A percentile compares a stretch with the other conserved stretches of the same genome.
phyloP scores from a whole-genome alignment of 768 basidiomycete species.

The Tricholoma sp. region DNA sequence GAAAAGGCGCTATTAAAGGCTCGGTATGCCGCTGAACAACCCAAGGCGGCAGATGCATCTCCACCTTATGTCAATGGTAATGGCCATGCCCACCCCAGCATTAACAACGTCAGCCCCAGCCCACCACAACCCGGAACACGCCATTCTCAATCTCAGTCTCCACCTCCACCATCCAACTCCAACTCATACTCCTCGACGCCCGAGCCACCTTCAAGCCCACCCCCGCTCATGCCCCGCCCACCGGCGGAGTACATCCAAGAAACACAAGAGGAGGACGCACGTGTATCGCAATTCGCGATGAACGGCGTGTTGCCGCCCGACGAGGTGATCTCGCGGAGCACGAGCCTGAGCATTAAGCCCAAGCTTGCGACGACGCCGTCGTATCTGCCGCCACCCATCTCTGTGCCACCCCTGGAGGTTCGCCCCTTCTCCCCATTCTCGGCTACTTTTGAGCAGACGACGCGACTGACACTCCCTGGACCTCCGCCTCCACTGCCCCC shows the following conservation, averaged over 20 bases:
- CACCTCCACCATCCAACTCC: not conserved
- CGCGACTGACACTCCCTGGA: slow-evolving; percentile 20
- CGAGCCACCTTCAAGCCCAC: slow-evolving; percentile 39
- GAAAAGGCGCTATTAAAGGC: slow-evolving; percentile 71
- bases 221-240: slow-evolving; percentile 71
- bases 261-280: slow-evolving; percentile 69
- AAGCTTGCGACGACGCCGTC: slow-evolving; percentile 9
- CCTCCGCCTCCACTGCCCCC: slow-evolving; percentile 33
- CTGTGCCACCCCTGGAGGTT: slow-evolving; percentile 24
- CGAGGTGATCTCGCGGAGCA: slow-evolving; percentile 12
- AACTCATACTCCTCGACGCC: not conserved
- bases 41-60: slow-evolving; percentile 4
- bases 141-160: slow-evolving; percentile 3
- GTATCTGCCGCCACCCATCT: not conserved
- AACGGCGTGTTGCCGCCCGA: slow-evolving; percentile 24
- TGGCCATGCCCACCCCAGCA: not conserved
- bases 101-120: not conserved
- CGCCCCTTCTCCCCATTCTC: slow-evolving; percentile 47
- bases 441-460: slow-evolving; percentile 27
- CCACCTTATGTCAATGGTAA: slow-evolving; percentile 22
- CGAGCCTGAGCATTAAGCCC: slow-evolving; percentile 3
- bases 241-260: slow-evolving; percentile 78
- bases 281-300: slow-evolving; percentile 39
- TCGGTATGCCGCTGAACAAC: slow-evolving; percentile 56
- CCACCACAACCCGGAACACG: slow-evolving; percentile 14